Evolutionary conservation across 202 grass and related monocot genomes (phyloP), one percentile per base, ranked within the genome.

Genomic region (Zoysia matrella): DNA sequence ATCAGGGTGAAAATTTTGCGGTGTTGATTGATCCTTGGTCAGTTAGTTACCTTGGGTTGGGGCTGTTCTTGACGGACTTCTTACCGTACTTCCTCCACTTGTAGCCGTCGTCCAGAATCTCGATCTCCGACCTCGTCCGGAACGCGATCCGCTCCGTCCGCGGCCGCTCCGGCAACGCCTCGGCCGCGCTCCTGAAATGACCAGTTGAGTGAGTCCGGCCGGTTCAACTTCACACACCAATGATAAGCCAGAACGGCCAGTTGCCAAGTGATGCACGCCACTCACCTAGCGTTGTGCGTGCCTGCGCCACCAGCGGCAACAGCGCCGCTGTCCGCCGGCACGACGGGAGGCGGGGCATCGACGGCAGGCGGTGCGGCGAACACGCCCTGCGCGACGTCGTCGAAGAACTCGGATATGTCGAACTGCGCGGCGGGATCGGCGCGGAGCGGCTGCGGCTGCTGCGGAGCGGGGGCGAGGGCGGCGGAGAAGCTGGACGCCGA

Each of bases 31-130:
- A 82, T 65, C 39, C 45, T 46, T 46, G 45, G 45, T 46, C 2
- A 46, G 5, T 46, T 46, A 46, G 22, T 89, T 94, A 94, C 94
- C 94, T 94, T 44, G 92, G 95, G 73, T 98, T 98, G n/a, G 95
- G 92, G 84, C 95, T 98, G 87, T 91, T 93, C 83, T 98, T 98
- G 50, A 98, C 95, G 50, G 92, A 90, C 52, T 98, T 98, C 88
- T 98, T 98, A 80, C 95, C 95, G 62, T 98, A 98, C 79, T 98
- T 98, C 41, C 95, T 84, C 95, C 95, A 98, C 86, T 94, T 98
- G 85, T 91, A 98, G 10, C 95, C 95, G 82, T 98, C 95, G 54
- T 98, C 92, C 11, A 98, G 76, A 7, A 94, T 82, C 82, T 98
- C 95, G 43, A 86, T 36, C 75, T 94, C 88, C 36, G 95, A 88